Evolutionary conservation across 306 rosid species (phyloP).

Genomic region (Lathyrus tuberosus): DNA sequence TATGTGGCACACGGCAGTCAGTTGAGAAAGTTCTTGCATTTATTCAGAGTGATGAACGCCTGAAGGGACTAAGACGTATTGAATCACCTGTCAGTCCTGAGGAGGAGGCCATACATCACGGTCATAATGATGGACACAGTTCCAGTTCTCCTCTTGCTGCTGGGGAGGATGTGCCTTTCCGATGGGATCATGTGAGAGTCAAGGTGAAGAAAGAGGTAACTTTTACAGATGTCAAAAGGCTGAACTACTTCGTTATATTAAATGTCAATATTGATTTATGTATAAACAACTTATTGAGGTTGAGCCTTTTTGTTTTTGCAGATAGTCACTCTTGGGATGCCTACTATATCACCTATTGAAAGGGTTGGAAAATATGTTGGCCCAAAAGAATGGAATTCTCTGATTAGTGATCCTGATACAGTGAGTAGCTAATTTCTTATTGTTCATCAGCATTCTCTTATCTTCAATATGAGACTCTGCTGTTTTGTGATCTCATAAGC

Average conservation of each 20-base stretch:
- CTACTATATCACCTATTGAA: conserved; percentile 72
- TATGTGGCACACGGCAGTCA: conserved; percentile 74
- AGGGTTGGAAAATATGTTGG: conserved; percentile 80
- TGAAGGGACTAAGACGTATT: conserved; percentile 68
- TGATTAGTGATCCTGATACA: conserved; percentile 79
- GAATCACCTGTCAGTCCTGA: conserved; percentile 92
- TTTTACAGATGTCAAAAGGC: neutral
- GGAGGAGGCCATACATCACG: conserved; percentile 92
- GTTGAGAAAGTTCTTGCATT: conserved; percentile 77
- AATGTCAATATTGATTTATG: neutral
- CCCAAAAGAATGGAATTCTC: conserved; percentile 80
- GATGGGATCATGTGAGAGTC: conserved; percentile 98
- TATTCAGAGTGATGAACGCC: conserved; percentile 63
- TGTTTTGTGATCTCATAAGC: conserved; percentile 12
- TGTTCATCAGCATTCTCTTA: conserved; percentile 11
- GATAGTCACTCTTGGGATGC: conserved; percentile 97
- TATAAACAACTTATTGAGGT: neutral
- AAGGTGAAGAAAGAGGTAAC: conserved; percentile 92
- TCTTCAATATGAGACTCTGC: conserved; percentile 14
- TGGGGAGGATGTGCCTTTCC: conserved; percentile 86
- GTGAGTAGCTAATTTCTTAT: conserved; percentile 51
- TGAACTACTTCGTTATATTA: conserved; percentile 24
- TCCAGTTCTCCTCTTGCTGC: conserved; percentile 90
- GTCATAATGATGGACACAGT: conserved; percentile 80
- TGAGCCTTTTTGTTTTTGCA: conserved; percentile 39